These are phyloP conservation scores for Penicillium manginii DNA, from an alignment of 495 filamentous ascomycete genomes.

Conservation along the genomic window DNA sequence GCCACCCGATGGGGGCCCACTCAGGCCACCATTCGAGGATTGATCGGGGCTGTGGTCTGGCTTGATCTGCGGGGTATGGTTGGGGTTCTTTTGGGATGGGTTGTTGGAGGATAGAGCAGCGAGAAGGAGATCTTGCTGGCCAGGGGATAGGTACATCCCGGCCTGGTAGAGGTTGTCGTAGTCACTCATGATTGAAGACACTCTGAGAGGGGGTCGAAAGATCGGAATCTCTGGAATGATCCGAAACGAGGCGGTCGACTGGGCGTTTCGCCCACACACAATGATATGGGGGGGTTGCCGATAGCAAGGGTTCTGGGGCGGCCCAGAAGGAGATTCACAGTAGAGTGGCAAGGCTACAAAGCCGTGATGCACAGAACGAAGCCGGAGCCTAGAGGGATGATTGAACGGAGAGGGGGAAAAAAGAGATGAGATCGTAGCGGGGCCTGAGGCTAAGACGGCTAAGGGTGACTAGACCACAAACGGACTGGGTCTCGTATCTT, in stretches of 20 bases:
- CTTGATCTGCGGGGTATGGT: slow-evolving; percentile 32
- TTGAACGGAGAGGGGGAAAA: slow-evolving; percentile 9
- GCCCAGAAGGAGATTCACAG: background rate
- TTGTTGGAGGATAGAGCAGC: slow-evolving; percentile 85
- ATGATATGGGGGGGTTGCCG: background rate
- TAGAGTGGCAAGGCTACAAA: background rate
- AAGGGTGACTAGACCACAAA: slow-evolving; percentile 2
- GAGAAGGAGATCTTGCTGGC: slow-evolving; percentile 85
- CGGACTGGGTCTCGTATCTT: background rate
- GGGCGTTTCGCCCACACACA: slow-evolving; percentile 22
- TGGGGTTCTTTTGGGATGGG: slow-evolving; percentile 39
- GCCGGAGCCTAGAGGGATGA: slow-evolving; percentile 4
- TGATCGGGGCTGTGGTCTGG: slow-evolving; percentile 39
- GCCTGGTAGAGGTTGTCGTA: slow-evolving; percentile 45
- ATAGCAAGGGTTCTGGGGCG: background rate
- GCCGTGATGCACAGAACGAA: background rate
- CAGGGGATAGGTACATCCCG: slow-evolving; percentile 72
- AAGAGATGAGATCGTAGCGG: slow-evolving; percentile 11
- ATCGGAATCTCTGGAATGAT: background rate
- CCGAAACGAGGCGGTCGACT: slow-evolving; percentile 13
- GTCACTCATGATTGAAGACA: slow-evolving; percentile 35
- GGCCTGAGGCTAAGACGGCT: slow-evolving; percentile 22
- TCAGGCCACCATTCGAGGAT: slow-evolving; percentile 36
- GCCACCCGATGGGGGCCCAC: slow-evolving; percentile 55
- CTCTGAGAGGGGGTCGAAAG: background rate